phyloP scores from a whole-genome alignment of 1,284 basidiomycete species.

The Leccinum pachyderme region DNA sequence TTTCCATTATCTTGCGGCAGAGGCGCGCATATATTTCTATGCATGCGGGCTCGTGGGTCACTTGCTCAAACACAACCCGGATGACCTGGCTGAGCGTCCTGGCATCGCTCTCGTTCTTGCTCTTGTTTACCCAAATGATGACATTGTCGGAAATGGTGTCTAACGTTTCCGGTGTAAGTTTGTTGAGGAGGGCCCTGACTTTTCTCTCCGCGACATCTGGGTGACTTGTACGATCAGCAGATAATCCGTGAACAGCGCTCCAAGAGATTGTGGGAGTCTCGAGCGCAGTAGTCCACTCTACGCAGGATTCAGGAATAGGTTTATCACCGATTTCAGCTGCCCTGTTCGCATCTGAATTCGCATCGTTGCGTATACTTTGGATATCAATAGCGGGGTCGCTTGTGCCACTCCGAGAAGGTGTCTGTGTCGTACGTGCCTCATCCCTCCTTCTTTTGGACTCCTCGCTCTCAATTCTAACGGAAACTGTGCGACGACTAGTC shows the following conservation, averaged over 20 bases:
- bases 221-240: too few relatives aligned
- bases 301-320: too few relatives aligned
- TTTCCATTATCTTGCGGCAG: constrained; percentile 92
- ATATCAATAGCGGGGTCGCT: too few relatives aligned
- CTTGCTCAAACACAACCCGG: constrained; percentile 94
- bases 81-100: constrained; percentile 94
- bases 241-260: too few relatives aligned
- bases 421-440: constrained; percentile 20
- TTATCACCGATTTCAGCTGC: too few relatives aligned
- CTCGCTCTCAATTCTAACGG: constrained; percentile 54
- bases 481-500: constrained; percentile 34
- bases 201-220: constrained; percentile 80
- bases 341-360: too few relatives aligned
- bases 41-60: constrained; percentile 93
- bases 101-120: constrained; percentile 88
- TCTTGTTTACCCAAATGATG: constrained; percentile 92
- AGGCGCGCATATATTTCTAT: constrained; percentile 96
- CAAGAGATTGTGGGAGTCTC: too few relatives aligned
- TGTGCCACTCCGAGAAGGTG: too few relatives aligned
- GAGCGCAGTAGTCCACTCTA: too few relatives aligned
- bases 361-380: too few relatives aligned
- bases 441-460: constrained; percentile 52
- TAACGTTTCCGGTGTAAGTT: constrained; percentile 96
- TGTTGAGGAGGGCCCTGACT: constrained; percentile 93
- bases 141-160: constrained; percentile 93